Evolutionary conservation across 768 basidiomycete genomes (phyloP).

Genomic region (Mycena pura): DNA sequence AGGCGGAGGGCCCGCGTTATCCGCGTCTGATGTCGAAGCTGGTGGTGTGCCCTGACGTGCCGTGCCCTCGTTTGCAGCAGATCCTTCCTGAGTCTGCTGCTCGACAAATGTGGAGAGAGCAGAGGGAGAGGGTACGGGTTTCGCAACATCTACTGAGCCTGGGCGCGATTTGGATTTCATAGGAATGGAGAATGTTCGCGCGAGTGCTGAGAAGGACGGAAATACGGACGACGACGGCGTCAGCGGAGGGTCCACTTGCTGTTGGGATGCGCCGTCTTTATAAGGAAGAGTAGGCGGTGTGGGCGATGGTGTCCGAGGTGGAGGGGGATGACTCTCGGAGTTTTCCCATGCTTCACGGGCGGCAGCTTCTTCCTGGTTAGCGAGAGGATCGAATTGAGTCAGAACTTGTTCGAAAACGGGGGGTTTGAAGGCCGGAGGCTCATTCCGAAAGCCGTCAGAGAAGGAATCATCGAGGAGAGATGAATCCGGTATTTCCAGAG

Average conservation of each 20-base stretch:
- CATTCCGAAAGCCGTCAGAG: constrained; percentile 44
- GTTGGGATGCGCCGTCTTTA: constrained; percentile 41
- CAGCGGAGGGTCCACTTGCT: constrained; percentile 29
- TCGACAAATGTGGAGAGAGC: constrained; percentile 61
- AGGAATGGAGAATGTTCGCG: constrained; percentile 67
- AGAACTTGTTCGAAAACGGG: constrained; percentile 49
- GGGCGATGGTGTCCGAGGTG: constrained; percentile 46
- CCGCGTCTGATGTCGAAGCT: constrained; percentile 29
- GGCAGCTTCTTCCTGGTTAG: constrained; percentile 59
- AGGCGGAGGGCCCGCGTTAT: constrained; percentile 48
- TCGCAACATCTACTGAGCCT: constrained; percentile 65
- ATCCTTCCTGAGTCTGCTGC: constrained; percentile 47
- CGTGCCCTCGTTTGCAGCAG: constrained; percentile 27
- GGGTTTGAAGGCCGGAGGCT: constrained; percentile 22
- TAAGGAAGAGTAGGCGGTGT: constrained; percentile 42
- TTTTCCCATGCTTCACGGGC: constrained; percentile 71
- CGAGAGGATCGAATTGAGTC: constrained; percentile 74
- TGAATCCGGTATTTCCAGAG: constrained; percentile 50
- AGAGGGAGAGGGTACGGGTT: constrained; percentile 61
- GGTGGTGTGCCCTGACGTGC: constrained; percentile 24
- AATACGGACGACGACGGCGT: constrained; percentile 53
- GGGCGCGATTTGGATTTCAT: constrained; percentile 60
- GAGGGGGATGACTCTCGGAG: constrained; percentile 67
- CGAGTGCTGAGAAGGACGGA: constrained; percentile 69
- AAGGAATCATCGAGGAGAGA: constrained; percentile 48